Conservation (phyloP, 2,329 filamentous ascomycete species). For the Bertia moriformis region DNA sequence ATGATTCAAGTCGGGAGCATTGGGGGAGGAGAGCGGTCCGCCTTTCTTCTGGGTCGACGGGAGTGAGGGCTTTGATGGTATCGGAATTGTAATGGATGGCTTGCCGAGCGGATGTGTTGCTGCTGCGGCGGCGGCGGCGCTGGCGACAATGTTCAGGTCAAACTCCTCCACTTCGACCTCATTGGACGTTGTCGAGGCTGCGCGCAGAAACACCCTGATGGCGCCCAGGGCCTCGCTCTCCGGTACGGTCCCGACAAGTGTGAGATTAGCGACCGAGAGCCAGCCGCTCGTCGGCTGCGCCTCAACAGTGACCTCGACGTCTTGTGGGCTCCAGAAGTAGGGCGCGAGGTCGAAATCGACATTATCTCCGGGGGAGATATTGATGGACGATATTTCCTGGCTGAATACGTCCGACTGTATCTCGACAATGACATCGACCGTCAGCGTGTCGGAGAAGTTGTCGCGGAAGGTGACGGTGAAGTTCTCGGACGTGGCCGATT, state of each 20-base stretch:
- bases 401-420: slow-evolving; percentile 22
- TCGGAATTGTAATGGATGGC: too few relatives aligned
- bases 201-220: background rate
- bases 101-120: too few relatives aligned
- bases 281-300: slow-evolving; percentile 22
- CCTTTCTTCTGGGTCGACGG: background rate
- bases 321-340: slow-evolving; percentile 23
- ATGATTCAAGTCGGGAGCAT: too few relatives aligned
- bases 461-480: slow-evolving; percentile 47
- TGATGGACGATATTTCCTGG: slow-evolving; percentile 21
- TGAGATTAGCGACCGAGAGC: slow-evolving; percentile 14
- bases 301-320: slow-evolving; percentile 20
- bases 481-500: slow-evolving; percentile 41
- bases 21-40: background rate
- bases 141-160: background rate
- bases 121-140: too few relatives aligned
- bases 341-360: slow-evolving; percentile 26
- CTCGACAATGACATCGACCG: slow-evolving; percentile 29
- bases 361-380: slow-evolving; percentile 21
- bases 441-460: slow-evolving; percentile 41
- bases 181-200: background rate
- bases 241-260: background rate
- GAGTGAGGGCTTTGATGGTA: too few relatives aligned
- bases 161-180: background rate
- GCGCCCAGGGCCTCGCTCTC: background rate